Evolutionary conservation across 208 protist species (phyloP).

Genomic region (Endotrypanum monterogeii): DNA sequence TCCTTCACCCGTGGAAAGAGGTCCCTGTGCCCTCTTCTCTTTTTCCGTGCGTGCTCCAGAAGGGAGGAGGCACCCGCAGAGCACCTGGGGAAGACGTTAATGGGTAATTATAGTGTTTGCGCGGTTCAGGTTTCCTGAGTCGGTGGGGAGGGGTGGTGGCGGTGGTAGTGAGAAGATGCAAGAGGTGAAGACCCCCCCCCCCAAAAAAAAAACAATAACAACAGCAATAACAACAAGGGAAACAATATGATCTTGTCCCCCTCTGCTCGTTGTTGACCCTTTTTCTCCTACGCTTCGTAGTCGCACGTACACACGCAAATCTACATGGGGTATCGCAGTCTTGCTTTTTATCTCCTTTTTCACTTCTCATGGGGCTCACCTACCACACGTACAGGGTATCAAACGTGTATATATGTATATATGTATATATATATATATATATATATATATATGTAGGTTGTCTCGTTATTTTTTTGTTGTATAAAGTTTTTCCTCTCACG

Average conservation of each 20-base stretch:
- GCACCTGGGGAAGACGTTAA: too few species aligned
- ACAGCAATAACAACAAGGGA: neutral
- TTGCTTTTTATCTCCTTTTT: constrained; percentile 12
- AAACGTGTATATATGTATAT: neutral
- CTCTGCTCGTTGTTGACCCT: neutral
- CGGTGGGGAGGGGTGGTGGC: neutral
- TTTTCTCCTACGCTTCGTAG: neutral
- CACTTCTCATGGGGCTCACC: neutral
- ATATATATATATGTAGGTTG: neutral
- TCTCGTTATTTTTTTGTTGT: too few species aligned
- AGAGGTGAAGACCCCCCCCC: too few species aligned
- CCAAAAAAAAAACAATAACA: too few species aligned
- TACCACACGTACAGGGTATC: neutral
- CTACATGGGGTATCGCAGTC: neutral
- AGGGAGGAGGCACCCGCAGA: neutral
- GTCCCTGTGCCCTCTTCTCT: too few species aligned
- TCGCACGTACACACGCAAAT: neutral
- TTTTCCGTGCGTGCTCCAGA: neutral
- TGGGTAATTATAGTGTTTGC: too few species aligned
- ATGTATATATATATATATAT: neutral
- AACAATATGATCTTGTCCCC: too few species aligned
- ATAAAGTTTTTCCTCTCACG: too few species aligned
- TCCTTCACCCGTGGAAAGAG: too few species aligned
- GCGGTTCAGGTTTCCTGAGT: neutral
- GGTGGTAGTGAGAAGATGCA: neutral